These are phyloP conservation scores for Geum urbanum DNA, from an alignment of 306 rosid species.

Conservation along the genomic window DNA sequence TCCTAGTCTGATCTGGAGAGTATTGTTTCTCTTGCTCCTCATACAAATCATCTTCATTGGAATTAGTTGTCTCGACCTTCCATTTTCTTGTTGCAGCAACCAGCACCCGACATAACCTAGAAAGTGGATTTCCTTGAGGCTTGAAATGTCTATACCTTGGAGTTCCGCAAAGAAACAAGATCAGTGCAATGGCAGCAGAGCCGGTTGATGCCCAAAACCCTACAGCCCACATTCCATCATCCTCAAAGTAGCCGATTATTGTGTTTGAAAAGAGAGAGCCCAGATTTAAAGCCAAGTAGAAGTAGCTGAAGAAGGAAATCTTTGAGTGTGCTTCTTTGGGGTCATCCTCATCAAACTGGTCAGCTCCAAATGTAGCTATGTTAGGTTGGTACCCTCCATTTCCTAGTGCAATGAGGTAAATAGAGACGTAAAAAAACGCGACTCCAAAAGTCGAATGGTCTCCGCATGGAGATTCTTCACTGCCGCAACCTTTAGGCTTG, in stretches of 20 bases:
- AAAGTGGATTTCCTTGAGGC: constrained; percentile 67
- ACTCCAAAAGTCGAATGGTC: constrained; percentile 35
- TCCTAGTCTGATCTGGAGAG: constrained; percentile 39
- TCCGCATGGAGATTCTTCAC: constrained; percentile 42
- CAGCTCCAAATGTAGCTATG: constrained; percentile 84
- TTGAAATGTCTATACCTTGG: constrained; percentile 57
- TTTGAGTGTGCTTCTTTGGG: constrained; percentile 55
- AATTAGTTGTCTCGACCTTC: constrained; percentile 34
- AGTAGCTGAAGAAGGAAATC: constrained; percentile 71
- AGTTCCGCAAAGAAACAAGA: constrained; percentile 70
- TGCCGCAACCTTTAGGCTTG: constrained; percentile 66
- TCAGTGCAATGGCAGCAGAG: constrained; percentile 54
- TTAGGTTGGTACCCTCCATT: constrained; percentile 84
- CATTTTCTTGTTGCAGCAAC: constrained; percentile 61
- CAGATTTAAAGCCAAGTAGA: constrained; percentile 71
- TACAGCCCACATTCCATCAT: constrained; percentile 58
- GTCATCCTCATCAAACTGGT: constrained; percentile 78
- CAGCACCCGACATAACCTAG: constrained; percentile 58
- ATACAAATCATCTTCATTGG: constrained; percentile 33
- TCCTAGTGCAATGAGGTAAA: constrained; percentile 65
- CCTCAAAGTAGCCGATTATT: constrained; percentile 68
- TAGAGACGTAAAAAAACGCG: constrained; percentile 51
- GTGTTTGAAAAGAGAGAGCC: constrained; percentile 86
- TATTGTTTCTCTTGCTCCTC: constrained; percentile 33
- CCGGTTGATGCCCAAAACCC: constrained; percentile 86